A percentile compares a stretch with the other conserved stretches of the same genome.
These are phyloP conservation scores for Chiua virens DNA, from an alignment of 768 basidiomycete genomes.

Conservation along the genomic window DNA sequence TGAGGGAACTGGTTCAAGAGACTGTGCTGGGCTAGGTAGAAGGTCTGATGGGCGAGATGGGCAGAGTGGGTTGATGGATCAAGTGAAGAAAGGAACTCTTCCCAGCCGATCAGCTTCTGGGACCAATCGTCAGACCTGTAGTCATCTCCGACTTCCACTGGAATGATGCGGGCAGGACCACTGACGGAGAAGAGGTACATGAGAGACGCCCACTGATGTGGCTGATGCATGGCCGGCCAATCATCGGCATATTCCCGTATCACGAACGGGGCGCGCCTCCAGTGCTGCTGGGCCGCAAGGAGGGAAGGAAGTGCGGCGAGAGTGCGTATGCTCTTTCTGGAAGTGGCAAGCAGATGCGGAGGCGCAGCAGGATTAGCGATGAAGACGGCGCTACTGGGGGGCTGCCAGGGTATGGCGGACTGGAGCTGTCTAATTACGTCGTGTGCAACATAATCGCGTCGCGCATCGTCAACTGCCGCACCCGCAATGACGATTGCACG, in stretches of 20 bases:
- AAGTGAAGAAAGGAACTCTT: slow-evolving; percentile 62
- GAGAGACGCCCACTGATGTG: slow-evolving; percentile 65
- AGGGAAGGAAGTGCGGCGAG: slow-evolving; percentile 57
- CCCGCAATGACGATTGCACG: slow-evolving; percentile 83
- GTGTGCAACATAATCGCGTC: slow-evolving; percentile 58
- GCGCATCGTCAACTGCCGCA: slow-evolving; percentile 53
- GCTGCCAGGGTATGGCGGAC: slow-evolving; percentile 8
- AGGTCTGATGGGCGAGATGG: slow-evolving; percentile 26
- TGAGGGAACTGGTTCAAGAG: slow-evolving; percentile 82
- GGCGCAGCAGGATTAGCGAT: background rate
- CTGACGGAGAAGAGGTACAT: slow-evolving; percentile 68
- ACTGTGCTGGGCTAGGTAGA: slow-evolving; percentile 92
- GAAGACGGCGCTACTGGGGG: slow-evolving; percentile 9
- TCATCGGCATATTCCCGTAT: slow-evolving; percentile 56
- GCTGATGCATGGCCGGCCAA: slow-evolving; percentile 76
- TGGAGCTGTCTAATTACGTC: slow-evolving; percentile 66
- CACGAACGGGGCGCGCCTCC: slow-evolving; percentile 65
- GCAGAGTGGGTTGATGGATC: slow-evolving; percentile 20
- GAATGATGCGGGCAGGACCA: slow-evolving; percentile 83
- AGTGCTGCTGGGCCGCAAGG: slow-evolving; percentile 46
- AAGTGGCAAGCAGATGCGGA: slow-evolving; percentile 4
- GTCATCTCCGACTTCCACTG: slow-evolving; percentile 85
- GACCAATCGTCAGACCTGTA: slow-evolving; percentile 83
- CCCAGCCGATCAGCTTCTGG: slow-evolving; percentile 77
- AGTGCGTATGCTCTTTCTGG: slow-evolving; percentile 36